phyloP scores from a whole-genome alignment of 768 basidiomycete genomes.

The Phanerochaete carnosa region DNA sequence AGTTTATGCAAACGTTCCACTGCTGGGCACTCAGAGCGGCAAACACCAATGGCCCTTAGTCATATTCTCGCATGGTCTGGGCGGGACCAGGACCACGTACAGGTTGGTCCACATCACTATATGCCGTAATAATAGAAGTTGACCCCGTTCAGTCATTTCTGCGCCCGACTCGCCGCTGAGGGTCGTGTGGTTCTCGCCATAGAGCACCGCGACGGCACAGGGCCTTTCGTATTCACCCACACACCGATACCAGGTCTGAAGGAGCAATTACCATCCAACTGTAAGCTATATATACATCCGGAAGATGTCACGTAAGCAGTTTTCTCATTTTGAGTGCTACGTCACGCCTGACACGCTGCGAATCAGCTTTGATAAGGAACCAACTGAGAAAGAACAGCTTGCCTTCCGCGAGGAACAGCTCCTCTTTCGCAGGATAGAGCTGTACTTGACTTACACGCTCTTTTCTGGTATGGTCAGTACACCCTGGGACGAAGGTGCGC shows the following conservation, averaged over 20 bases:
- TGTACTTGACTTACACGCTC: conserved; percentile 58
- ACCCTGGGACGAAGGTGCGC: conserved; percentile 20
- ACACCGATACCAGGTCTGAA: conserved; percentile 29
- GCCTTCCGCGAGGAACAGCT: conserved; percentile 70
- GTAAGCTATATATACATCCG: conserved; percentile 51
- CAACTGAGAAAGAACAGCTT: conserved; percentile 19
- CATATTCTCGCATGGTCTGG: conserved; percentile 84
- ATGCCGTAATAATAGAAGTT: not conserved
- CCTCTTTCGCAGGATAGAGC: conserved; percentile 62
- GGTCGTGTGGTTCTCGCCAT: conserved; percentile 81
- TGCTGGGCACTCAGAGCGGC: conserved; percentile 13
- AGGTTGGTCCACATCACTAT: conserved; percentile 34
- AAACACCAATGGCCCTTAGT: conserved; percentile 63
- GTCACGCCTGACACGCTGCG: not conserved
- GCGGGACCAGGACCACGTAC: conserved; percentile 69
- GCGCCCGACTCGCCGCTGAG: conserved; percentile 66
- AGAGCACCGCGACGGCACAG: conserved; percentile 83
- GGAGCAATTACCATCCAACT: conserved; percentile 25
- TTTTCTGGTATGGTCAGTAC: conserved; percentile 51
- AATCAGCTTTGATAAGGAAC: conserved; percentile 26
- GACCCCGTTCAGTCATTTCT: conserved; percentile 51
- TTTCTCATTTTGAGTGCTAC: not conserved
- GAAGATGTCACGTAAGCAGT: conserved; percentile 50
- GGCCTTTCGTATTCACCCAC: conserved; percentile 45
- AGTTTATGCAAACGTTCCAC: conserved; percentile 13